Conservation (phyloP, 306 rosid species). For the Albizia julibrissin region DNA sequence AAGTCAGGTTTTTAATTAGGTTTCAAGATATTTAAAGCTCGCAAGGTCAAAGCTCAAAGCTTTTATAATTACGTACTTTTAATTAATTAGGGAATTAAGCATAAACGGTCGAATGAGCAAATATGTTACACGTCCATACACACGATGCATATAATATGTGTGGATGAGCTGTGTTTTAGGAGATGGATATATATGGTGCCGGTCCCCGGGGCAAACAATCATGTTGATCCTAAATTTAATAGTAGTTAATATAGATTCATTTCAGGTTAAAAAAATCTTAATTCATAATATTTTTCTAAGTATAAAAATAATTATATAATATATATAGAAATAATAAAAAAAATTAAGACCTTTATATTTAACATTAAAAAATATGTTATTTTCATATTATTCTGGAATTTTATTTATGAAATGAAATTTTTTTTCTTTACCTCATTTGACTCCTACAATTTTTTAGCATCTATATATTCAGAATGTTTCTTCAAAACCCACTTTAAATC, state of each 20-base stretch:
- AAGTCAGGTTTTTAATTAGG: not conserved
- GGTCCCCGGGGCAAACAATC: not conserved
- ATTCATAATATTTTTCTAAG: not conserved
- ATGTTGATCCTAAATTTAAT: too few species aligned
- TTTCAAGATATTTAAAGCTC: not conserved
- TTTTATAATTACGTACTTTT: not conserved
- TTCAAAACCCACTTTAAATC: not conserved
- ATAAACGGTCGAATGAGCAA: not conserved
- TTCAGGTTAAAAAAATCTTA: too few species aligned
- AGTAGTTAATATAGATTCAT: too few species aligned
- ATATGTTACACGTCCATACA: not conserved
- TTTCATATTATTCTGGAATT: too few species aligned
- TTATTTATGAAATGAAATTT: too few species aligned
- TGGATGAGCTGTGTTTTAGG: slow-evolving; percentile 9
- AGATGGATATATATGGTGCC: not conserved
- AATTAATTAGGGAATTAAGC: not conserved
- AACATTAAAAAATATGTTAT: not conserved
- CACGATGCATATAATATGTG: not conserved
- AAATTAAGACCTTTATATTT: not conserved
- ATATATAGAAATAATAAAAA: not conserved
- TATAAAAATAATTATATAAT: not conserved
- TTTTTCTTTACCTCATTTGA: too few species aligned
- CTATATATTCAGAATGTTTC: not conserved
- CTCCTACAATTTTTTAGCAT: not conserved
- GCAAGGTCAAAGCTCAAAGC: not conserved